phyloP scores from a whole-genome alignment of 1,284 basidiomycete genomes.

The Ceratobasidium sp. region DNA sequence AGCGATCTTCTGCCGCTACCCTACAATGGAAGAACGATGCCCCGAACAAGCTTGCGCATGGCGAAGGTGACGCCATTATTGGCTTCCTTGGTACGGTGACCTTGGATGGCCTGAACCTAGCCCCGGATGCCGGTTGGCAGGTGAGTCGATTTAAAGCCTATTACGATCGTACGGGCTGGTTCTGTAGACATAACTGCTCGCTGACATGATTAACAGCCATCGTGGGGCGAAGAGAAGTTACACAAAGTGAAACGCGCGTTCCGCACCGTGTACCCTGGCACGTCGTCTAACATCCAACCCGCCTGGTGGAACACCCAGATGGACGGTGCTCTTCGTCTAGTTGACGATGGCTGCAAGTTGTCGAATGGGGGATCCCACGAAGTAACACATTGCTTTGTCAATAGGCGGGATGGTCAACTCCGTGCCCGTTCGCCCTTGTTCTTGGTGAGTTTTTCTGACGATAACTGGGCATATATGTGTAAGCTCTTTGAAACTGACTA shows the following conservation, averaged over 20 bases:
- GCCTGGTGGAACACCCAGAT: background rate
- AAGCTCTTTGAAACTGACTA: too few species aligned
- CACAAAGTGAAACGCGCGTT: background rate
- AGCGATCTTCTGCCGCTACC: background rate
- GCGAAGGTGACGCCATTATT: background rate
- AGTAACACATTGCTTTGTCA: background rate
- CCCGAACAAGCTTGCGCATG: background rate
- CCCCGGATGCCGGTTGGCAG: background rate
- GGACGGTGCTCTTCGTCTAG: background rate
- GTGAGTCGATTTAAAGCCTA: background rate
- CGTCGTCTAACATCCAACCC: background rate
- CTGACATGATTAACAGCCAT: background rate
- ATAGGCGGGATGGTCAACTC: background rate
- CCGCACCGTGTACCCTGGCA: background rate
- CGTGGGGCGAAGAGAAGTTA: conserved; percentile 6
- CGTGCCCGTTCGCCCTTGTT: background rate
- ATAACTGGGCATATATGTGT: too few species aligned
- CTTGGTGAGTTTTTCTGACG: background rate
- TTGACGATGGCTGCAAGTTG: background rate
- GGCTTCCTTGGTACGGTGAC: background rate
- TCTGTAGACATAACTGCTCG: too few species aligned
- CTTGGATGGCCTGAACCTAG: background rate
- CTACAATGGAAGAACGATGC: background rate
- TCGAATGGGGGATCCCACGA: background rate
- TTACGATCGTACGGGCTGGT: too few species aligned